Evolutionary conservation across 805 yeast species (phyloP).

Genomic region (Candida tallmaniae): DNA sequence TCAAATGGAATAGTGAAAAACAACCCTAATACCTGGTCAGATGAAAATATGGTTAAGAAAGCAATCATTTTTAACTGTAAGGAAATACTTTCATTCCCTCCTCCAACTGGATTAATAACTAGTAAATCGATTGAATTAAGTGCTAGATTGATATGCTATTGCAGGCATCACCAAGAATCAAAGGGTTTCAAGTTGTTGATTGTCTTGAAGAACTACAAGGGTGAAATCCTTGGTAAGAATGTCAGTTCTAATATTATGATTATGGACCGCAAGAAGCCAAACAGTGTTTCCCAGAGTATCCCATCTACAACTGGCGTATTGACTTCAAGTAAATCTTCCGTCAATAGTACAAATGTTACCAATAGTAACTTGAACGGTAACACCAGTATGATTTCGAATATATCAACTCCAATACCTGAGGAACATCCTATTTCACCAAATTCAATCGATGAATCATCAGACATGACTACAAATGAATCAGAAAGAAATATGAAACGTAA

Average conservation of each 20-base stretch:
- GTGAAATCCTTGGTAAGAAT: slow-evolving; percentile 65
- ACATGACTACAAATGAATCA: slow-evolving; percentile 38
- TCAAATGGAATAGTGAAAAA: slow-evolving; percentile 35
- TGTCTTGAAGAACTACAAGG: slow-evolving; percentile 57
- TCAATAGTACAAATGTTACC: slow-evolving; percentile 2
- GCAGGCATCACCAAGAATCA: slow-evolving; percentile 91
- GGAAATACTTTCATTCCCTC: slow-evolving; percentile 73
- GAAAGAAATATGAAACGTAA: slow-evolving; percentile 45
- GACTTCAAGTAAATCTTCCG: not conserved
- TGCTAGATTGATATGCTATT: slow-evolving; percentile 88
- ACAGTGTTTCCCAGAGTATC: slow-evolving; percentile 2
- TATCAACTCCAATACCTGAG: slow-evolving; percentile 8
- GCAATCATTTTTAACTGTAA: slow-evolving; percentile 90
- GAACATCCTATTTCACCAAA: slow-evolving; percentile 53
- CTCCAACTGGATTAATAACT: slow-evolving; percentile 43
- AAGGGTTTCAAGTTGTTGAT: slow-evolving; percentile 76
- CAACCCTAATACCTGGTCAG: slow-evolving; percentile 69
- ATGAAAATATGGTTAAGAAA: slow-evolving; percentile 66
- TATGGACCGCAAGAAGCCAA: slow-evolving; percentile 85
- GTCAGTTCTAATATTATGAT: slow-evolving; percentile 77
- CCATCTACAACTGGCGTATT: no score
- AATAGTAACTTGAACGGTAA: slow-evolving; percentile 1
- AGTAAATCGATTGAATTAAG: slow-evolving; percentile 43
- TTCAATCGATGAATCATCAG: slow-evolving; percentile 59
- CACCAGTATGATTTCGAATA: slow-evolving; percentile 4